phyloP scores from a whole-genome alignment of 352 stramenopile species.

The Phytophthora colocasiae region DNA sequence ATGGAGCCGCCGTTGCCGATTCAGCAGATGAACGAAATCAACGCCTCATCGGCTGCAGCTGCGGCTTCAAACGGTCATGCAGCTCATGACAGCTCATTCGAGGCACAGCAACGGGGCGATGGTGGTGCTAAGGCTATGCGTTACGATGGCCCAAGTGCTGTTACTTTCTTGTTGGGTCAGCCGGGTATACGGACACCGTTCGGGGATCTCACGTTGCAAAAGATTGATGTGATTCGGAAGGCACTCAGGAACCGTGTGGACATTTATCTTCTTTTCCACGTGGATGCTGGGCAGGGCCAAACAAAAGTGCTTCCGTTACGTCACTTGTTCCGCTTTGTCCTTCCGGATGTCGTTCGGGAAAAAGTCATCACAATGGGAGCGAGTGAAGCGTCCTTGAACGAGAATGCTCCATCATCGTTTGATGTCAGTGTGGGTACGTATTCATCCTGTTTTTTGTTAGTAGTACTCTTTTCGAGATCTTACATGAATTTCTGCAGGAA shows the following conservation, averaged over 20 bases:
- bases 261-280: slow-evolving; percentile 83
- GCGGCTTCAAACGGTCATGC: slow-evolving; percentile 16
- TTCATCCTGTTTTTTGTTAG: not conserved
- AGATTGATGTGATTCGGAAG: slow-evolving; percentile 82
- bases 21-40: slow-evolving; percentile 32
- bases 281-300: slow-evolving; percentile 57
- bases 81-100: slow-evolving; percentile 29
- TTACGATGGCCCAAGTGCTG: slow-evolving; percentile 72
- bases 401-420: slow-evolving; percentile 71
- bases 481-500: slow-evolving; percentile 11
- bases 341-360: slow-evolving; percentile 65
- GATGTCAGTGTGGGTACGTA: slow-evolving; percentile 54
- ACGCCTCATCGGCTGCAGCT: slow-evolving; percentile 2
- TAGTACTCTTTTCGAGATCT: not conserved
- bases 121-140: slow-evolving; percentile 57
- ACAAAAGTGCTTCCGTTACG: slow-evolving; percentile 69
- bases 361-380: slow-evolving; percentile 78
- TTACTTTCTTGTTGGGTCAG: slow-evolving; percentile 75
- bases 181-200: slow-evolving; percentile 75
- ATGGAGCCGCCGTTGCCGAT: slow-evolving; percentile 37
- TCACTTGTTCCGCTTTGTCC: slow-evolving; percentile 80
- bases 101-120: slow-evolving; percentile 25
- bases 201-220: slow-evolving; percentile 82
- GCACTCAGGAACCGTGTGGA: slow-evolving; percentile 59
- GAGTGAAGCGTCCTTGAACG: slow-evolving; percentile 71